phyloP scores from a whole-genome alignment of 306 rosid species.

The Vigna trinervia region DNA sequence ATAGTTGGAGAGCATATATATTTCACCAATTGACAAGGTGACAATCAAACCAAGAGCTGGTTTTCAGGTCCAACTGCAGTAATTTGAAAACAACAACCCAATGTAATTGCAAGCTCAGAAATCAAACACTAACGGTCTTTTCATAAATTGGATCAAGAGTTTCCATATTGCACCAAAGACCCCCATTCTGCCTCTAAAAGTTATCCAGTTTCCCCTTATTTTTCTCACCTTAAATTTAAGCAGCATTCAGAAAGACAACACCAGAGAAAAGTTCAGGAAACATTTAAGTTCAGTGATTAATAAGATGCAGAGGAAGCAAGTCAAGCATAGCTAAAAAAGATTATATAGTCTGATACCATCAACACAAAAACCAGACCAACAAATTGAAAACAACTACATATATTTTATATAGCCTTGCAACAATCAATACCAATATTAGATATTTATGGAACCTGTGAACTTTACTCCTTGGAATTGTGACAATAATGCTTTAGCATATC shows the following conservation, averaged over 20 bases:
- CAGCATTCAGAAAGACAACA: too few relatives aligned
- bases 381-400: constrained; percentile 8
- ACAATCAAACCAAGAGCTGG: constrained; percentile 6
- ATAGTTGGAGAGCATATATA: constrained; percentile 31
- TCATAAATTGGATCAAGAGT: constrained; percentile 21
- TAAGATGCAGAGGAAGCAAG: not conserved
- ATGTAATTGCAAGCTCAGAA: constrained; percentile 15
- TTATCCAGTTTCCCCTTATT: too few relatives aligned
- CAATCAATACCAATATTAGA: constrained; percentile 6
- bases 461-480: not conserved
- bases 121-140: constrained; percentile 3
- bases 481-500: not conserved
- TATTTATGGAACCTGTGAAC: not conserved
- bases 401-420: not conserved
- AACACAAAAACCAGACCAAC: constrained; percentile 11
- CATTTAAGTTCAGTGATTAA: not conserved
- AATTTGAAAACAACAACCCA: not conserved
- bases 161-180: constrained; percentile 53
- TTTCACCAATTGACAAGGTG: not conserved
- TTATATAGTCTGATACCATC: not conserved
- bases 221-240: too few relatives aligned
- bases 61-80: constrained; percentile 12
- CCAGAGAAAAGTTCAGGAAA: too few relatives aligned
- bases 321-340: not conserved
- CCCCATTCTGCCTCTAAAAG: constrained; percentile 48